Conservation (phyloP, 176 grass and related monocot species). For the Rhynchospora pubera region DNA sequence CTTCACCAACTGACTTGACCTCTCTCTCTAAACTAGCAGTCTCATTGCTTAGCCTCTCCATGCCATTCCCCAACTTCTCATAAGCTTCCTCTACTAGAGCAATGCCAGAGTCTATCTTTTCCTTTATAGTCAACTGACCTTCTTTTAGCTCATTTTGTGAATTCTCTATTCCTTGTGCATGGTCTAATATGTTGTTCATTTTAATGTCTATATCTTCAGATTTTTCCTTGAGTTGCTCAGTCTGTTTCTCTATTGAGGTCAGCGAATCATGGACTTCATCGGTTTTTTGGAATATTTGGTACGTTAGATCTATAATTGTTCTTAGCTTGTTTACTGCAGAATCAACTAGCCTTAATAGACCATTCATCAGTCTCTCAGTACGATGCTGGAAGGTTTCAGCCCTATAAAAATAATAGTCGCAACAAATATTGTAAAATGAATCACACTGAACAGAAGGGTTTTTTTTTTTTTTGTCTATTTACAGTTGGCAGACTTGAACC, state of each 20-base stretch:
- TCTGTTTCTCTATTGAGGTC: constrained; percentile 35
- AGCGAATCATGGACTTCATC: constrained; percentile 40
- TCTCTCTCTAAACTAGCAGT: constrained; percentile 49
- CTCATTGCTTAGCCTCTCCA: constrained; percentile 53
- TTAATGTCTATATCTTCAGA: constrained; percentile 30
- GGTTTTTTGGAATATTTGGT: constrained; percentile 49
- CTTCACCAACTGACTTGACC: constrained; percentile 31
- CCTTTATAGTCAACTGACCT: constrained; percentile 51
- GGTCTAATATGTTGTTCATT: constrained; percentile 40
- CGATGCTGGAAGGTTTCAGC: constrained; percentile 81
- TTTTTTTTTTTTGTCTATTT: background rate
- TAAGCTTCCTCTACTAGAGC: constrained; percentile 43
- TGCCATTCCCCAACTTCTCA: constrained; percentile 37
- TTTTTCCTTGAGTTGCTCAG: constrained; percentile 19
- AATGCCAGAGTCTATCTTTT: constrained; percentile 51
- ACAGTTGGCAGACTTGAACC: background rate
- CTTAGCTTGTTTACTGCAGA: constrained; percentile 66
- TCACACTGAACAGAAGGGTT: background rate
- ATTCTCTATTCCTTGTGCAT: constrained; percentile 50
- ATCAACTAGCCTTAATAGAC: constrained; percentile 42
- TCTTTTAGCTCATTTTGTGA: constrained; percentile 36
- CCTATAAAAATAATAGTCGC: constrained; percentile 23
- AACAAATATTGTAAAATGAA: background rate
- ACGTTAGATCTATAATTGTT: constrained; percentile 48
- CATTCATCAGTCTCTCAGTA: constrained; percentile 68